Conservation (phyloP, 116 monocot species). For the Thalassia testudinum region DNA sequence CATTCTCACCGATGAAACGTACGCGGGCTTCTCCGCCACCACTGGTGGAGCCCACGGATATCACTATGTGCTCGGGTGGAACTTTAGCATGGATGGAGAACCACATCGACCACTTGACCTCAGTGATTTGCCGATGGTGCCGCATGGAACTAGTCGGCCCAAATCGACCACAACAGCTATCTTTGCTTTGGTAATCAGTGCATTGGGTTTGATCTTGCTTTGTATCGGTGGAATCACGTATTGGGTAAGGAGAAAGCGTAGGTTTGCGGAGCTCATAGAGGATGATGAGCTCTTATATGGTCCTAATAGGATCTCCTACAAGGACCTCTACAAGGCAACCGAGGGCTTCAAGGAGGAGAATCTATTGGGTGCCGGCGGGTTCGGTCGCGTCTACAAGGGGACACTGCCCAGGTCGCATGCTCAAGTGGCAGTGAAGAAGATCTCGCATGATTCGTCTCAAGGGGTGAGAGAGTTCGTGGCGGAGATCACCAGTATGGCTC, state of each 20-base stretch:
- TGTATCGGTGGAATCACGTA: not conserved
- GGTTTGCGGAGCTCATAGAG: conserved; percentile 31
- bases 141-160: not conserved
- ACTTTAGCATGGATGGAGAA: conserved; percentile 14
- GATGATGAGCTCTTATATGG: conserved; percentile 39
- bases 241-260: too few relatives aligned
- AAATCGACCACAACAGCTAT: not conserved
- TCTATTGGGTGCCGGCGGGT: conserved; percentile 39
- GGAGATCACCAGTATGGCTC: conserved; percentile 46
- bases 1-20: conserved; percentile 32
- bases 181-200: not conserved
- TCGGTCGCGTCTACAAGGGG: conserved; percentile 60
- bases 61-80: conserved; percentile 22
- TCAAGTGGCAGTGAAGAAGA: conserved; percentile 40
- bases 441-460: conserved; percentile 44
- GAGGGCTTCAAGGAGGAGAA: conserved; percentile 29
- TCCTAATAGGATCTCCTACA: conserved; percentile 40
- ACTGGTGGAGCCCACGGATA: not conserved
- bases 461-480: conserved; percentile 52
- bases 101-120: conserved; percentile 20
- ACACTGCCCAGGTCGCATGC: conserved; percentile 16
- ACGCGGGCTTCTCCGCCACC: conserved; percentile 19
- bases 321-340: conserved; percentile 35
- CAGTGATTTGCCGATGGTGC: conserved; percentile 27
- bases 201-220: not conserved